Conservation (phyloP, 331 rosid genomes). For the Rhamnella rubrinervis region DNA sequence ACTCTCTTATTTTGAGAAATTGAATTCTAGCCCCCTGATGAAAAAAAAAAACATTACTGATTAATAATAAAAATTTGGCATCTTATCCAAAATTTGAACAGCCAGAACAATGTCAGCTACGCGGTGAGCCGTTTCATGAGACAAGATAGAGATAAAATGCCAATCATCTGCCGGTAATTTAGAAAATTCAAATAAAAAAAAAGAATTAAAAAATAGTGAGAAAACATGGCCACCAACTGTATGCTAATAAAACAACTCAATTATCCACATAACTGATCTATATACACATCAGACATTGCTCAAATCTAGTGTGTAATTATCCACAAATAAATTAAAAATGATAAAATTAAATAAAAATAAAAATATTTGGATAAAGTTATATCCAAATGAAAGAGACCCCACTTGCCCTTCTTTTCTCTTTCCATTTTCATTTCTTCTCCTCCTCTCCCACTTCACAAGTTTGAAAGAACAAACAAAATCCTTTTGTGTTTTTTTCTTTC, state of each 20-base stretch:
- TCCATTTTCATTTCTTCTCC: background rate
- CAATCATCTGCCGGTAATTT: background rate
- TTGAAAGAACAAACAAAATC: background rate
- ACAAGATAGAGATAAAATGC: background rate
- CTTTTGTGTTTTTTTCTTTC: background rate
- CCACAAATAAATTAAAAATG: constrained; percentile 15
- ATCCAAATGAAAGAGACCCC: constrained; percentile 28
- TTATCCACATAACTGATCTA: background rate
- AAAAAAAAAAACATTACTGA: too few relatives aligned
- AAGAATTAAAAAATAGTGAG: too few relatives aligned
- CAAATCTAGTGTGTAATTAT: background rate
- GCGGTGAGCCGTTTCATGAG: constrained; percentile 7
- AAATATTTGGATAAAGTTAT: constrained; percentile 29
- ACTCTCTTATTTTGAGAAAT: too few relatives aligned
- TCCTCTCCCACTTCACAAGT: background rate
- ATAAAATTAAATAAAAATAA: constrained; percentile 4
- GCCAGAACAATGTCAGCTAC: background rate
- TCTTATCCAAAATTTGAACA: background rate
- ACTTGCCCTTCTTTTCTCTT: background rate
- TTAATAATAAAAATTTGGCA: too few relatives aligned
- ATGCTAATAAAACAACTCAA: background rate
- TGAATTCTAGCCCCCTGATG: too few relatives aligned
- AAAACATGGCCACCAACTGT: too few relatives aligned
- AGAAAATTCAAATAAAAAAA: background rate
- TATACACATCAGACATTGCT: background rate